Conservation (phyloP, 805 yeast species). For the Candida piceae region DNA sequence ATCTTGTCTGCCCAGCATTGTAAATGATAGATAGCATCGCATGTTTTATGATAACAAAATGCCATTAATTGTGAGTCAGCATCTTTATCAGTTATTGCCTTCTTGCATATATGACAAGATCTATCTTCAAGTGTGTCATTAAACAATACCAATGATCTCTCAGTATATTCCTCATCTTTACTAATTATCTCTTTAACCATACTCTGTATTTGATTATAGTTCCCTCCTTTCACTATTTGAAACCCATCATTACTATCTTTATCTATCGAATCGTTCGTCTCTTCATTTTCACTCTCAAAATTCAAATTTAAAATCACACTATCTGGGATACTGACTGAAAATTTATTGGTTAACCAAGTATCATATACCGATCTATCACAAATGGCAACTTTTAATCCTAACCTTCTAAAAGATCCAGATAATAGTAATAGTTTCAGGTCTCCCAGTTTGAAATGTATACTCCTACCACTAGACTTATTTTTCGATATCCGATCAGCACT, state of each 20-base stretch:
- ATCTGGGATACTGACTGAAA: slow-evolving; percentile 21
- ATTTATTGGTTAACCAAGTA: slow-evolving; percentile 34
- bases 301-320: slow-evolving; percentile 15
- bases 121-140: slow-evolving; percentile 4
- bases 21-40: slow-evolving; percentile 31
- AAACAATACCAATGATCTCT: slow-evolving; percentile 11
- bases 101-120: slow-evolving; percentile 14
- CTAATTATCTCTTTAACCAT: slow-evolving; percentile 10
- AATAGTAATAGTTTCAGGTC: slow-evolving; percentile 40
- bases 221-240: slow-evolving; percentile 21
- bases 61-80: slow-evolving; percentile 9
- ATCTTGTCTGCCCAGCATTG: slow-evolving; percentile 28
- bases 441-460: slow-evolving; percentile 44
- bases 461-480: slow-evolving; percentile 33
- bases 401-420: slow-evolving; percentile 37
- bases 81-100: slow-evolving; percentile 11
- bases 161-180: slow-evolving; percentile 12
- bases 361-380: slow-evolving; percentile 32
- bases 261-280: background rate
- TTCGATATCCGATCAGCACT: slow-evolving; percentile 34
- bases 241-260: background rate
- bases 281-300: slow-evolving; percentile 4
- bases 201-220: slow-evolving; percentile 25
- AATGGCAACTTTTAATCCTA: slow-evolving; percentile 43
- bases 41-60: slow-evolving; percentile 23